Percentiles rank a stretch among this genome's conserved stretches.
Conservation (phyloP, 257 asterid genomes). For the Capsicum chinense region DNA sequence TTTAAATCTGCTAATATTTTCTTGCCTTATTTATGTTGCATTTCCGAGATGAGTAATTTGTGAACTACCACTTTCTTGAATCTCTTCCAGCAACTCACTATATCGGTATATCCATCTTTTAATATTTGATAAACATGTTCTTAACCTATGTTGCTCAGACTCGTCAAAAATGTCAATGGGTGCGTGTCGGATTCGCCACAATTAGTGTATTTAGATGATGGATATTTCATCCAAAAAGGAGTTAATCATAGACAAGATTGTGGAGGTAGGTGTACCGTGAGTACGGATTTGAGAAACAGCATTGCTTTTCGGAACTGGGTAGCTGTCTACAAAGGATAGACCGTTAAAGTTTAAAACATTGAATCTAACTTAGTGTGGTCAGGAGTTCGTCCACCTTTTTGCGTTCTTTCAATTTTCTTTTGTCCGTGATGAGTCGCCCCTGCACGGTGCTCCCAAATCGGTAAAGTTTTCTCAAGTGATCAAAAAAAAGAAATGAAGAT, state of each 20-base stretch:
- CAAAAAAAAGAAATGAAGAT: neutral
- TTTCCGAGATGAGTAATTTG: constrained; percentile 10
- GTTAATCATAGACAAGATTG: neutral
- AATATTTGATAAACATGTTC: neutral
- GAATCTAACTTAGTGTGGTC: neutral
- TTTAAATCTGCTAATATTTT: neutral
- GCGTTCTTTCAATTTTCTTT: neutral
- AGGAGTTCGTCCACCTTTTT: neutral
- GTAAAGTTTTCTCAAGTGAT: neutral
- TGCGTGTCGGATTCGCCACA: too few species aligned
- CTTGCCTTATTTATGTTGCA: neutral
- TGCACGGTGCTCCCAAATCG: neutral
- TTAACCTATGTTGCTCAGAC: neutral
- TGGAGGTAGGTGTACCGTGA: neutral
- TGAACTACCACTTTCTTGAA: neutral
- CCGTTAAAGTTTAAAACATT: neutral
- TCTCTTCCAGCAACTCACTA: neutral
- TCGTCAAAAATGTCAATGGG: too few species aligned
- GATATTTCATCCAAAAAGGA: neutral
- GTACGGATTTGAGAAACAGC: neutral
- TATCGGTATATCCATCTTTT: neutral
- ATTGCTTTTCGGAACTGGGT: neutral
- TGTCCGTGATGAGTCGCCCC: neutral
- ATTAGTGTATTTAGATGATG: too few species aligned
- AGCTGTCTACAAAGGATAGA: neutral